A percentile compares a stretch with the other conserved stretches of the same genome.
Evolutionary conservation across 23 red algal genomes (phyloP).

Genomic region (Gracilaria gracilis): DNA sequence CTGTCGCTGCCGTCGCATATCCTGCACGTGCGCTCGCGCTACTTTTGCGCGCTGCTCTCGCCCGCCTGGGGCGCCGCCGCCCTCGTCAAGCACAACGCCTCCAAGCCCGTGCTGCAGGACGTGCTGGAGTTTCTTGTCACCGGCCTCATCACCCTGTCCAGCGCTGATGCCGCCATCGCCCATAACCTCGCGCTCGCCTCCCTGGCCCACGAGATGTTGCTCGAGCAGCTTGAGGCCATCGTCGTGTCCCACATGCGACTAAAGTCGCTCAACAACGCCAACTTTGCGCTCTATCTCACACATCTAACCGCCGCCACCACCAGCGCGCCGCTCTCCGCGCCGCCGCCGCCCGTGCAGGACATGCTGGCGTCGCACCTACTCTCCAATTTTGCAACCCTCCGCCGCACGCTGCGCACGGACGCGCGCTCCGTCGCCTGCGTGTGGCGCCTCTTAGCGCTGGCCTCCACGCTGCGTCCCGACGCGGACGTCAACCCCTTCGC

Average conservation of each 20-base stretch:
- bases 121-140: slow-evolving; percentile 23
- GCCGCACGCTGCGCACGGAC: neutral
- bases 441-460: neutral
- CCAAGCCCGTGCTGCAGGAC: neutral
- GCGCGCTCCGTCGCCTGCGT: neutral
- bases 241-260: slow-evolving; percentile 11
- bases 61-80: neutral
- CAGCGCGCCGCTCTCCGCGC: neutral
- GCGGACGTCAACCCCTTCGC: neutral
- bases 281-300: neutral
- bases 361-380: neutral
- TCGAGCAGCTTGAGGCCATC: neutral
- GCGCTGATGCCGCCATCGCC: neutral
- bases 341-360: neutral
- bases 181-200: slow-evolving; percentile 15
- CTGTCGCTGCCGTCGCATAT: slow-evolving; percentile 17
- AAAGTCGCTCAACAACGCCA: neutral
- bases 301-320: neutral
- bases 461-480: neutral
- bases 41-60: slow-evolving; percentile 25
- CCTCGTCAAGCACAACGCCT: slow-evolving; percentile 12
- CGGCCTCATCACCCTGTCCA: slow-evolving; percentile 8
- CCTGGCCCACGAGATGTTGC: slow-evolving; percentile 15
- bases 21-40: slow-evolving; percentile 36
- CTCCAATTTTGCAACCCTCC: neutral